phyloP scores from a whole-genome alignment of 352 stramenopile species.

The Globisporangium radiosum region DNA sequence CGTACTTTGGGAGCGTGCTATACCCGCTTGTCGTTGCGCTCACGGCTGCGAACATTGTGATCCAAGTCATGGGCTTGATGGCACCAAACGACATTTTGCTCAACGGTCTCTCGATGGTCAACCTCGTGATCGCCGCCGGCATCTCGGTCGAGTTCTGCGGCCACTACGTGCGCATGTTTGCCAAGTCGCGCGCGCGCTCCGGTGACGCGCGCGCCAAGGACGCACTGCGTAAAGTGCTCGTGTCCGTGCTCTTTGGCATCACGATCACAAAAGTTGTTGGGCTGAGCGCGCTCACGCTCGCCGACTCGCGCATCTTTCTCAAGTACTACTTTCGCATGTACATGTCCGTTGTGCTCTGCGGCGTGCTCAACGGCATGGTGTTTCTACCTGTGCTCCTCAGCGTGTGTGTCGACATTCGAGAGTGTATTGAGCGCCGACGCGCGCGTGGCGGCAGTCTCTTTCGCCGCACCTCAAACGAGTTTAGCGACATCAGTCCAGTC shows the following conservation, averaged over 20 bases:
- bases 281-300: constrained; percentile 73
- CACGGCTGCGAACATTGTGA: constrained; percentile 35
- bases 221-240: constrained; percentile 48
- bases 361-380: constrained; percentile 71
- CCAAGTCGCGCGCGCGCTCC: constrained; percentile 20
- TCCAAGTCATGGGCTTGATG: constrained; percentile 64
- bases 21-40: constrained; percentile 43
- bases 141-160: constrained; percentile 78
- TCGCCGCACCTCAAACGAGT: constrained; percentile 3
- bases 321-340: constrained; percentile 92
- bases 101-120: constrained; percentile 80
- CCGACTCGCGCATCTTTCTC: constrained; percentile 81
- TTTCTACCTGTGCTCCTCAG: constrained; percentile 57
- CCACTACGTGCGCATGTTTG: constrained; percentile 67
- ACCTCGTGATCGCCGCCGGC: constrained; percentile 66
- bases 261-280: constrained; percentile 85
- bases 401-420: constrained; percentile 32
- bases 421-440: constrained; percentile 22
- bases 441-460: constrained; percentile 6
- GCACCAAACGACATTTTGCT: constrained; percentile 50
- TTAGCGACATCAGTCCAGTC: constrained; percentile 16
- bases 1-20: constrained; percentile 41
- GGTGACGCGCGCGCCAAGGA: constrained; percentile 40
- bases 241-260: constrained; percentile 78
- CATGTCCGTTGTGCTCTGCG: constrained; percentile 69